Conservation (phyloP, 805 yeast species). For the Kazachstania psychrophila region DNA sequence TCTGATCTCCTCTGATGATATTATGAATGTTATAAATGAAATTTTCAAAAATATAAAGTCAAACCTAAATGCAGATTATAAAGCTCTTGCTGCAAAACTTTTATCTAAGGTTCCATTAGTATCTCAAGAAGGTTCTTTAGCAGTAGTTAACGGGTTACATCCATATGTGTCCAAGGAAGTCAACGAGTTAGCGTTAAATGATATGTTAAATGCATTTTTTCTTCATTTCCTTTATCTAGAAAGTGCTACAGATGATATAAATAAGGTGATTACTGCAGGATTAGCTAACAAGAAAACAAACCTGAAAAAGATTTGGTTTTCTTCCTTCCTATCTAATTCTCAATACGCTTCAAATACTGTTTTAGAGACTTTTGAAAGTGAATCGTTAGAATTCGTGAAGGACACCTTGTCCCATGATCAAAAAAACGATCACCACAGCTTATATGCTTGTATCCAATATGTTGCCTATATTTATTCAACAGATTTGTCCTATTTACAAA, state of each 20-base stretch:
- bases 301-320: constrained; percentile 60
- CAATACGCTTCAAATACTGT: constrained; percentile 33
- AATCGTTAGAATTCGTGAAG: constrained; percentile 22
- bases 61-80: constrained; percentile 56
- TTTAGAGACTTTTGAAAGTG: constrained; percentile 21
- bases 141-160: constrained; percentile 36
- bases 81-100: constrained; percentile 41
- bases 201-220: constrained; percentile 43
- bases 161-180: constrained; percentile 62
- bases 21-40: constrained; percentile 40
- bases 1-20: constrained; percentile 21
- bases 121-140: constrained; percentile 26
- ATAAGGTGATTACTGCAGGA: constrained; percentile 44
- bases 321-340: constrained; percentile 30
- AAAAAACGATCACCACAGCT: constrained; percentile 33
- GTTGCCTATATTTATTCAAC: constrained; percentile 12
- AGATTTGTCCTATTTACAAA: constrained; percentile 4
- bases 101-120: constrained; percentile 31
- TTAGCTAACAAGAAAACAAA: constrained; percentile 54
- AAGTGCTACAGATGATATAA: constrained; percentile 17
- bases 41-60: constrained; percentile 49
- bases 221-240: constrained; percentile 33
- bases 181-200: constrained; percentile 54
- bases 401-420: constrained; percentile 32
- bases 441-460: constrained; percentile 20